Percentiles rank a stretch among this genome's conserved stretches.
phyloP scores from a whole-genome alignment of 495 filamentous ascomycete species.

The Beverwykella pulmonaria region DNA sequence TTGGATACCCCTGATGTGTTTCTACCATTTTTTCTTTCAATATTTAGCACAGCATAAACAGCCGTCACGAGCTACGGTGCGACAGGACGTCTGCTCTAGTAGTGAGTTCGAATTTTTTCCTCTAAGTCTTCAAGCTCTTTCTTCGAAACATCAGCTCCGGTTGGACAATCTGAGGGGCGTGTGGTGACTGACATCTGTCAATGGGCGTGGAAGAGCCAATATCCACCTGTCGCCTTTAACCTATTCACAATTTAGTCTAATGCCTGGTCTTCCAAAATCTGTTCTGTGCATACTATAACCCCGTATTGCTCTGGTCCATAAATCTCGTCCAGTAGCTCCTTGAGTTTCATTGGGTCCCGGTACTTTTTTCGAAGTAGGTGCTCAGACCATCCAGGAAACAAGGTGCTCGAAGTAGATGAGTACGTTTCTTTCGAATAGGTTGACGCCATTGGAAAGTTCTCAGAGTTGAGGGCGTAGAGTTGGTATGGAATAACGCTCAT shows the following conservation, averaged over 20 bases:
- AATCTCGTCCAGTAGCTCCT: not conserved
- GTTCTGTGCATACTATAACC: not conserved
- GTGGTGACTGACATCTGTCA: not conserved
- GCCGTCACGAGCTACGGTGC: not conserved
- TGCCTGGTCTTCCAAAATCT: not conserved
- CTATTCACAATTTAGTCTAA: not conserved
- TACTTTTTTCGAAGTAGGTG: not conserved
- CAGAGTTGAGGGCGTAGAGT: not conserved
- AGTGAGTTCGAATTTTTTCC: not conserved
- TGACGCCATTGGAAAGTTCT: not conserved
- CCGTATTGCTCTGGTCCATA: not conserved
- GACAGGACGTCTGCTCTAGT: not conserved
- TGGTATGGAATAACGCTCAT: too few species aligned
- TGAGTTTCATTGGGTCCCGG: not conserved
- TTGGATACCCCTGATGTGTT: too few species aligned
- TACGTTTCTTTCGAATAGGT: not conserved
- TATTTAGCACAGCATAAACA: not conserved
- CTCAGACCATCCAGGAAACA: not conserved
- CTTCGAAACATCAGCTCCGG: not conserved
- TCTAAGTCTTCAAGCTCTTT: not conserved
- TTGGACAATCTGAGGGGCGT: not conserved
- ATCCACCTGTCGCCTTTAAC: not conserved
- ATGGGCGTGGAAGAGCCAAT: not conserved
- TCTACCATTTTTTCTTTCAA: too few species aligned
- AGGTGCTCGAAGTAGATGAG: not conserved